phyloP scores from a whole-genome alignment of 306 rosid species.

The Dryas drummondii region DNA sequence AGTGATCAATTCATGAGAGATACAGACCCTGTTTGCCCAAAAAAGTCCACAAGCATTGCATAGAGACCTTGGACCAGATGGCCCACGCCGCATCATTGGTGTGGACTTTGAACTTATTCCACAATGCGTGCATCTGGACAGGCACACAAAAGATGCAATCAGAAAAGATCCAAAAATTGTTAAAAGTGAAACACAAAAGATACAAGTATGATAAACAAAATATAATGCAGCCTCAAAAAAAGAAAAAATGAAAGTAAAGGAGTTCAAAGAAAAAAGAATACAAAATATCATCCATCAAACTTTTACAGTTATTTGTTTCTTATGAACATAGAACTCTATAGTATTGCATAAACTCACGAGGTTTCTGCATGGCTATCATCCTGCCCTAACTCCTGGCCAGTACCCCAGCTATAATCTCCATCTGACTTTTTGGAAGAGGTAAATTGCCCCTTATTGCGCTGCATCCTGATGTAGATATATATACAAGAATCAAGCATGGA shows the following conservation, averaged over 20 bases:
- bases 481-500: conserved; percentile 30
- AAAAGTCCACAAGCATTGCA: conserved; percentile 97
- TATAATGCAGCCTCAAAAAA: background rate
- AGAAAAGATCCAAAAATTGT: background rate
- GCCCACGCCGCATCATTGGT: conserved; percentile 99
- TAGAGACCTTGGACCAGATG: conserved; percentile 90
- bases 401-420: conserved; percentile 61
- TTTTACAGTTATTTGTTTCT: background rate
- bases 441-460: conserved; percentile 95
- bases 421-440: conserved; percentile 84
- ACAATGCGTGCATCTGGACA: conserved; percentile 77
- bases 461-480: conserved; percentile 63
- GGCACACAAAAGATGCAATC: conserved; percentile 24
- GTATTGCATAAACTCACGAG: conserved; percentile 51
- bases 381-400: conserved; percentile 70
- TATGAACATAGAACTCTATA: background rate
- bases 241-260: background rate
- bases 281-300: conserved; percentile 1
- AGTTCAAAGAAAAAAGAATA: background rate
- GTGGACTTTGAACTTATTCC: conserved; percentile 86
- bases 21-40: conserved; percentile 92
- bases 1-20: conserved; percentile 25
- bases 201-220: background rate
- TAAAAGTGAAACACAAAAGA: background rate
- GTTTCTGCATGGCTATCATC: conserved; percentile 67